phyloP scores from a whole-genome alignment of 768 basidiomycete genomes.

The Pleurotus salmoneostramineus region DNA sequence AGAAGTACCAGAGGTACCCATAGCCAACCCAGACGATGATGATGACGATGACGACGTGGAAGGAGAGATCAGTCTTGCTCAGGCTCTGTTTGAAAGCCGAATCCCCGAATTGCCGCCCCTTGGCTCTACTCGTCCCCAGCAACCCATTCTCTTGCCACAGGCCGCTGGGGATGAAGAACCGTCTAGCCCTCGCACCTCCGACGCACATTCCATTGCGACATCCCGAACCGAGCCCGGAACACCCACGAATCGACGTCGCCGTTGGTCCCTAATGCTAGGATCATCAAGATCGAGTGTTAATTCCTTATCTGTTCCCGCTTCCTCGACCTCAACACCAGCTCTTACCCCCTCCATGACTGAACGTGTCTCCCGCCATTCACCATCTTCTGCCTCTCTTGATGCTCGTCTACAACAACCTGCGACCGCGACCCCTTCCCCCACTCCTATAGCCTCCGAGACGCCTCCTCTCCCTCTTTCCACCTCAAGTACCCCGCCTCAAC shows the following conservation, averaged over 20 bases:
- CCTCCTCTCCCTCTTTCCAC: constrained; percentile 17
- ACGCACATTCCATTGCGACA: constrained; percentile 28
- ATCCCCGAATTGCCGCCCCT: constrained; percentile 69
- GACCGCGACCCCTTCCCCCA: constrained; percentile 20
- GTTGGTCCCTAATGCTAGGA: constrained; percentile 68
- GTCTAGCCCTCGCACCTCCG: constrained; percentile 44
- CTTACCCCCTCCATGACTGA: constrained; percentile 38
- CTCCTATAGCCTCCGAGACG: constrained; percentile 17
- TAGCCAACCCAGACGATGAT: constrained; percentile 31
- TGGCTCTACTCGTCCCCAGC: constrained; percentile 62
- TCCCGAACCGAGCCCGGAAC: constrained; percentile 25
- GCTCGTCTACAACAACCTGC: constrained; percentile 22
- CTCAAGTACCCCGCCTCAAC: constrained; percentile 23
- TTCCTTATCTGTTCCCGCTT: constrained; percentile 17
- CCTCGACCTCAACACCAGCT: constrained; percentile 21
- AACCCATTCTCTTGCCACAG: constrained; percentile 59
- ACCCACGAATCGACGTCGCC: constrained; percentile 46
- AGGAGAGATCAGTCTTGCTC: constrained; percentile 67
- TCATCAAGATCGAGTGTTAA: constrained; percentile 22
- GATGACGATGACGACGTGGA: constrained; percentile 60
- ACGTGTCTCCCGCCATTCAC: constrained; percentile 28
- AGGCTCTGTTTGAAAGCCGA: constrained; percentile 77
- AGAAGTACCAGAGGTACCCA: constrained; percentile 26
- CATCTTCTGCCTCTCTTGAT: constrained; percentile 17
- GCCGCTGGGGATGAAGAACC: constrained; percentile 39